Base-by-base conservation (phyloP, 352 stramenopile genomes). In the Phytophthora hibernalis region DNA sequence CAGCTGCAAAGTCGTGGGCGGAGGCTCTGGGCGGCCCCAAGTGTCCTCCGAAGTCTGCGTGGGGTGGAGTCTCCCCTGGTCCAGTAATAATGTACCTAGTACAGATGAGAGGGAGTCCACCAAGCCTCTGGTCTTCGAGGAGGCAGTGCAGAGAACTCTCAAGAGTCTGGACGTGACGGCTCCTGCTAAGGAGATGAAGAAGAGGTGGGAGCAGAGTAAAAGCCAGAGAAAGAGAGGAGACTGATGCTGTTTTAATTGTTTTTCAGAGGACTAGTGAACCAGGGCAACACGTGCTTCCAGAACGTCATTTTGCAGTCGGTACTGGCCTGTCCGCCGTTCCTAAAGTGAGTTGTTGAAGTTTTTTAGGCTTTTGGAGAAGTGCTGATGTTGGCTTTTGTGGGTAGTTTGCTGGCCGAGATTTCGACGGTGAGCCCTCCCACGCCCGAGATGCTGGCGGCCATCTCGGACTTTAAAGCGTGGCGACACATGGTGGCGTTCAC, bases 281-380 rank as follows among this genome's bases (percentile, higher is more conserved):
- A 95, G 56, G 87, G 87, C 68, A 95, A 95, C 55, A 95, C 87
- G 54, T 95, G 87, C 72, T 95, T 95, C 70, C 87, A 95, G 74
- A 95, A 95, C 58, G 87, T 91, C 12, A 95, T 93, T 51, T 76
- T 95, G 71, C 87, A 95, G 76, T 93, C 85, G 9, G 69, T 95
- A 15, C 66, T 95, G 21, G 77, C 83, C 15, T 95, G 87, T 58
- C 75, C 85, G 18, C 87, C 85, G 31, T 93, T 93, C 40, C 69
- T 93, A 44, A 95, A 95, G 87, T 95, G 60, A 38, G 79, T 80
- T 44, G 30, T 7, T n/a, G 35, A 2, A 21, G 10, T 1, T 54
- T 61, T 31, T 40, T 48, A 37, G 5, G 12, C 9, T 33, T 24
- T 15, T 16, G 16, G 12, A 33, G 30, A 33, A 11, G 21, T 61